These are phyloP conservation scores for Coemansia sp. DNA, from an alignment of 192 early-diverging fungal species.

Conservation along the genomic window DNA sequence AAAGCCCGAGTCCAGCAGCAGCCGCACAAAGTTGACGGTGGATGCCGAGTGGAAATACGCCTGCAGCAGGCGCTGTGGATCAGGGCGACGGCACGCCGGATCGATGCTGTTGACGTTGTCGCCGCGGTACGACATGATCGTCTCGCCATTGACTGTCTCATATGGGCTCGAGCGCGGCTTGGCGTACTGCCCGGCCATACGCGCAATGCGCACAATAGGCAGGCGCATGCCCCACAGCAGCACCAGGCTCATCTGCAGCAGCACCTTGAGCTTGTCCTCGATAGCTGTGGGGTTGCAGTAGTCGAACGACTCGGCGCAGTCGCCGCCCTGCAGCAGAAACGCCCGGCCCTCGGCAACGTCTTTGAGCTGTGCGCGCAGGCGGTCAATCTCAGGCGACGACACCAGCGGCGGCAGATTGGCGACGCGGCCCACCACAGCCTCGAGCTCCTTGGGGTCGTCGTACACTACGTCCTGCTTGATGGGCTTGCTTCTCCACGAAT, in stretches of 20 bases:
- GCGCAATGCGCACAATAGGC: conserved; percentile 91
- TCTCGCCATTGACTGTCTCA: conserved; percentile 80
- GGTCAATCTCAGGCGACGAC: conserved; percentile 80
- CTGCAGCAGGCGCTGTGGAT: conserved; percentile 88
- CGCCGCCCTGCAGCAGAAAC: conserved; percentile 96
- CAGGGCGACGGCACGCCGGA: conserved; percentile 77
- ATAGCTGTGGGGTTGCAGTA: conserved; percentile 93
- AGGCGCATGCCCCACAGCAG: conserved; percentile 91
- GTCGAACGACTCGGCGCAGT: conserved; percentile 98
- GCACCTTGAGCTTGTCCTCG: conserved; percentile 92
- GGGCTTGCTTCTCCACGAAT: conserved; percentile 72
- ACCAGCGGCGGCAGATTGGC: conserved; percentile 86
- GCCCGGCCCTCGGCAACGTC: conserved; percentile 89
- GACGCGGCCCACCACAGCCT: conserved; percentile 73
- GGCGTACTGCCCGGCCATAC: conserved; percentile 99
- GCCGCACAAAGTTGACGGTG: conserved; percentile 91
- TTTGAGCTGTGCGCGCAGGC: conserved; percentile 75
- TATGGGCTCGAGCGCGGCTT: conserved; percentile 93
- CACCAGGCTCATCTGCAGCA: conserved; percentile 97
- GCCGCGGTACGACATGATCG: conserved; percentile 88
- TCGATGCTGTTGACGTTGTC: conserved; percentile 98
- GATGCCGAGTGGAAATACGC: conserved; percentile 98
- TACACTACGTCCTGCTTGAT: conserved; percentile 89
- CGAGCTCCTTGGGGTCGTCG: conserved; percentile 69
- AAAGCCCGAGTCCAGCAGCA: conserved; percentile 79